A percentile compares a stretch with the other conserved stretches of the same genome.
These are phyloP conservation scores for Coemansia sp. DNA, from an alignment of 192 early-diverging fungal species.

Conservation along the genomic window DNA sequence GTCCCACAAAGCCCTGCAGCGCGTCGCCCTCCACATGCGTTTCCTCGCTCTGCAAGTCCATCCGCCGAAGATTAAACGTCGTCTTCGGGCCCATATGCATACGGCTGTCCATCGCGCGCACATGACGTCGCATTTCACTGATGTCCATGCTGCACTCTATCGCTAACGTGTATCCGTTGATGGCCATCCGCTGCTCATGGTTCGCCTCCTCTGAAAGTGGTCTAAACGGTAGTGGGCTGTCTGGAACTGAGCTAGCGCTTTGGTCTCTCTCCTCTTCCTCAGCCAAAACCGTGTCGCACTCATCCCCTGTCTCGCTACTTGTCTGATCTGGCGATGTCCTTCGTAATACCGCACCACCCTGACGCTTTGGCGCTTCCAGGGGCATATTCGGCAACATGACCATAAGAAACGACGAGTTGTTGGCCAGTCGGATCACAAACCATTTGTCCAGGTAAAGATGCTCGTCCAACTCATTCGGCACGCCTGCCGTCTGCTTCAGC, in stretches of 20 bases:
- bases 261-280: neutral
- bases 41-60: conserved; percentile 18
- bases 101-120: conserved; percentile 20
- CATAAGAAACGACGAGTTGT: conserved; percentile 54
- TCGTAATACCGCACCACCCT: neutral
- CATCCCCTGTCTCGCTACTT: neutral
- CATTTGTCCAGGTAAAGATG: conserved; percentile 54
- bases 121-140: conserved; percentile 42
- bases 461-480: conserved; percentile 49
- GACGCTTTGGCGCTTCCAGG: conserved; percentile 32
- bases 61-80: conserved; percentile 38
- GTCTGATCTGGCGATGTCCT: neutral
- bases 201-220: conserved; percentile 43
- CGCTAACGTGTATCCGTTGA: conserved; percentile 43
- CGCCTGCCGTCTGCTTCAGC: conserved; percentile 30
- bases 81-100: conserved; percentile 9
- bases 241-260: conserved; percentile 27
- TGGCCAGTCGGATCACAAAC: conserved; percentile 50
- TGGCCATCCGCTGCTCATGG: conserved; percentile 11
- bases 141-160: conserved; percentile 57
- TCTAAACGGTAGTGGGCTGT: conserved; percentile 33
- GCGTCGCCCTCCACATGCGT: conserved; percentile 36
- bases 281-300: neutral
- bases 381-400: conserved; percentile 49
- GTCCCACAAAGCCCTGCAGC: conserved; percentile 46